Percentiles rank a stretch among this genome's conserved stretches.
Evolutionary conservation across 331 rosid species (phyloP).

Genomic region (Malus hybrid): DNA sequence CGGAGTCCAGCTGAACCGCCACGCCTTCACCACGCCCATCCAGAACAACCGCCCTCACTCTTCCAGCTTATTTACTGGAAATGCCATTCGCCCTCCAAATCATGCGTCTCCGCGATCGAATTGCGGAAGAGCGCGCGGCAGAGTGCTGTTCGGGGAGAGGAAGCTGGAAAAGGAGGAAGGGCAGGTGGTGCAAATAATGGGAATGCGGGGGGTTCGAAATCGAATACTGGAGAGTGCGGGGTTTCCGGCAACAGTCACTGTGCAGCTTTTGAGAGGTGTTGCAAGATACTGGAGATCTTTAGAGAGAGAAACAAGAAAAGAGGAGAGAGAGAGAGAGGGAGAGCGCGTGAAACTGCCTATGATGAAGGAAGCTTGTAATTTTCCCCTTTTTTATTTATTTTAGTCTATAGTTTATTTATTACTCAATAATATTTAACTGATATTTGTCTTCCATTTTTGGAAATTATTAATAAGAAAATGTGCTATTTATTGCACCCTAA

Average conservation of each 20-base stretch:
- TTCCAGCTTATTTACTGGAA: slow-evolving; percentile 21
- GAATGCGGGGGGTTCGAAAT: neutral
- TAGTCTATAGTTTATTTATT: neutral
- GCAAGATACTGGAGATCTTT: neutral
- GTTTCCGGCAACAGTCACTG: neutral
- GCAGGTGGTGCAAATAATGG: neutral
- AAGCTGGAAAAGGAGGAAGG: neutral
- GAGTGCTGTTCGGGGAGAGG: neutral
- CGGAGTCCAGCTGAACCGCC: slow-evolving; percentile 50
- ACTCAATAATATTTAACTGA: neutral
- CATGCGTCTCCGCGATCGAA: neutral
- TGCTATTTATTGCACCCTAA: too few species aligned
- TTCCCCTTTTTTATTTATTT: neutral
- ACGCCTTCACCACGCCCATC: slow-evolving; percentile 58
- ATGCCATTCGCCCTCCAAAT: slow-evolving; percentile 13
- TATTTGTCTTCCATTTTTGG: neutral
- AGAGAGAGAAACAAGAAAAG: neutral
- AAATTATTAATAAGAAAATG: too few species aligned
- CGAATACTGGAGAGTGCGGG: neutral
- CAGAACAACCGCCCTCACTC: slow-evolving; percentile 27
- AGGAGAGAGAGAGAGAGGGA: neutral
- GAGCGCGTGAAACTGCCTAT: neutral
- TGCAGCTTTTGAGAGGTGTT: slow-evolving; percentile 1
- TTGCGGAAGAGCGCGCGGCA: neutral
- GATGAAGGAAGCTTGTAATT: neutral